Base-by-base conservation (phyloP, 495 filamentous ascomycete genomes). In the Tuber borchii region DNA sequence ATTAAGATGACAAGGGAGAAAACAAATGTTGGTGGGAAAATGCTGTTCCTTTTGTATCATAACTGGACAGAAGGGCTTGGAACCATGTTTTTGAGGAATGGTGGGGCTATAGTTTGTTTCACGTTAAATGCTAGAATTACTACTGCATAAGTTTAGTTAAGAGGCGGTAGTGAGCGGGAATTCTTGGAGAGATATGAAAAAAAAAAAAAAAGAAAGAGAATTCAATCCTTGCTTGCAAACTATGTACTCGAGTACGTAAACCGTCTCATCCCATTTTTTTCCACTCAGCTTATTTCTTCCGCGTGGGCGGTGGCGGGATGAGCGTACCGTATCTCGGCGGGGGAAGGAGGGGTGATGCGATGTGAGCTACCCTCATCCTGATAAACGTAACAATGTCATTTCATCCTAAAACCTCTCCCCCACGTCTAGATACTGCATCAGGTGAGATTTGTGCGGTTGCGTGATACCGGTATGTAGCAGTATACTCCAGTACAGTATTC, bases 301-400 rank as follows among this genome's bases (percentile, higher is more conserved):
- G 73, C 73, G 73, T 74, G 39, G 74, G 73, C 78, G 73, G 73
- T 77, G 73, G 76, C 42, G 51, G 72, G 70, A 73, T 56, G 70
- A 69, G 73, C 78, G 70, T 74, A 22, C 70, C 69, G 37, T 69
- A 39, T 65, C 68, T 77, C 73, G 73, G 71, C 56, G 75, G 68
- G 73, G 69, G 70, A 61, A 44, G 22, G 74, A 61, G 45, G 40
- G n/a, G 26, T 40, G 71, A 40, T 72, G 71, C 71, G 22, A 73
- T 69, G 56, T 56, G 71, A 78, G 51, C 56, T 75, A 69, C 48
- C 72, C 48, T 69, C 45, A 22, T n/a, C 71, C 72, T 19, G 45
- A 71, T 37, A 79, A 79, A 79, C 78, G 78, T 79, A 79, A 79
- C 48, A n/a, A n/a, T n/a, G n/a, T n/a, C n/a, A 71, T 70, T 40